phyloP scores from a whole-genome alignment of 345 rosid genomes.

The Iberis pinnata region DNA sequence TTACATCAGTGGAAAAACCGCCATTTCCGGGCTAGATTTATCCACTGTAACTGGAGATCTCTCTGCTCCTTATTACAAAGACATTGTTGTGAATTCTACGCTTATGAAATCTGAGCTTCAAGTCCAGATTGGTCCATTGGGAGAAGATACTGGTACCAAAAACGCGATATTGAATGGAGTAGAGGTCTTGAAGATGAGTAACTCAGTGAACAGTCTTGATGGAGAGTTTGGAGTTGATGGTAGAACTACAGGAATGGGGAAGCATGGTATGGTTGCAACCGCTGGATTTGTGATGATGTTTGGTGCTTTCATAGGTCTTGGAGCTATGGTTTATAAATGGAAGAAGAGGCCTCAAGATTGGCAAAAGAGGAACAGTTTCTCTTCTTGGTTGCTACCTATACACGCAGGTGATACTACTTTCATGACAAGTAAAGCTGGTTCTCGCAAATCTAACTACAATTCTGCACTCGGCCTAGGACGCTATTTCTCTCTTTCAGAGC shows the following conservation, averaged over 20 bases:
- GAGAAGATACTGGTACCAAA: conserved; percentile 39
- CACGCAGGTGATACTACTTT: conserved; percentile 63
- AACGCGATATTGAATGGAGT: conserved; percentile 70
- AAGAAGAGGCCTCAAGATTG: conserved; percentile 79
- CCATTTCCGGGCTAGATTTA: conserved; percentile 61
- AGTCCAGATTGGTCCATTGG: conserved; percentile 59
- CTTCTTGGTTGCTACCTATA: conserved; percentile 78
- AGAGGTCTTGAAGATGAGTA: conserved; percentile 78
- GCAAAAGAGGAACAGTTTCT: conserved; percentile 71
- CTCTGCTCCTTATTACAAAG: conserved; percentile 56
- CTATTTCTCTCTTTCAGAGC: conserved; percentile 53
- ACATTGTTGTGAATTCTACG: conserved; percentile 55
- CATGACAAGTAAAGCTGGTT: conserved; percentile 57
- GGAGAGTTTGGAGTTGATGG: conserved; percentile 77
- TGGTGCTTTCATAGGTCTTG: conserved; percentile 79
- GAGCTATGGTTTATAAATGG: conserved; percentile 77
- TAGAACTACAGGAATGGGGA: conserved; percentile 19
- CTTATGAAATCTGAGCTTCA: conserved; percentile 37
- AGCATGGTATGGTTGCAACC: conserved; percentile 48
- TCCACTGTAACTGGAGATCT: conserved; percentile 40
- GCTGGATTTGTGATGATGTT: conserved; percentile 85
- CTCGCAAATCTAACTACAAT: conserved; percentile 49
- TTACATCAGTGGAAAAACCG: conserved; percentile 53
- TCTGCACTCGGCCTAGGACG: conserved; percentile 65
- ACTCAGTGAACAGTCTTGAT: conserved; percentile 58